Evolutionary conservation across 768 basidiomycete species (phyloP).

Genomic region (Podaxis sp.): DNA sequence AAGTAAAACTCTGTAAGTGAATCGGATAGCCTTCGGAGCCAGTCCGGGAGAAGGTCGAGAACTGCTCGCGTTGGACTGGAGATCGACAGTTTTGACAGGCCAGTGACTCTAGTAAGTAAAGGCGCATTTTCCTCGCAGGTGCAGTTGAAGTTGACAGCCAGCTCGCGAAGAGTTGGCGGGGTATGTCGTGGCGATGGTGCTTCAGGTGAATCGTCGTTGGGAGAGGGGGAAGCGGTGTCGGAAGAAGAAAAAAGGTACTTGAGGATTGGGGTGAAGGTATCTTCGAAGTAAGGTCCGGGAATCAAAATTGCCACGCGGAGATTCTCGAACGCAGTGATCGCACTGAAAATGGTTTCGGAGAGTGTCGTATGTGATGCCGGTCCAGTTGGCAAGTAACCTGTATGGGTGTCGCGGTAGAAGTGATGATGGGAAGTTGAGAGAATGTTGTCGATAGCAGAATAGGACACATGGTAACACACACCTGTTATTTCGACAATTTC

Average conservation of each 20-base stretch:
- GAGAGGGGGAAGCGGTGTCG: neutral
- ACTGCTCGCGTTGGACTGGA: constrained; percentile 35
- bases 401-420: neutral
- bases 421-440: neutral
- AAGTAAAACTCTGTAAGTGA: constrained; percentile 37
- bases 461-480: constrained; percentile 30
- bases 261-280: constrained; percentile 25
- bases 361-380: constrained; percentile 19
- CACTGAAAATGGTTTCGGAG: constrained; percentile 18
- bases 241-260: constrained; percentile 14
- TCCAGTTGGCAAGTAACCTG: constrained; percentile 13
- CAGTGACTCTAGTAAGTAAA: constrained; percentile 18
- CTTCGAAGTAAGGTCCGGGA: constrained; percentile 23
- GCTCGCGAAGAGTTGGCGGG: constrained; percentile 14
- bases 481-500: constrained; percentile 40
- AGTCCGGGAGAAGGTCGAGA: constrained; percentile 37
- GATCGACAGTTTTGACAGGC: constrained; percentile 25
- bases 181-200: neutral
- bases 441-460: neutral
- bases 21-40: constrained; percentile 33
- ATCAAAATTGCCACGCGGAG: constrained; percentile 25
- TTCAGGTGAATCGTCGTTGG: neutral
- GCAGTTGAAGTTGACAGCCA: constrained; percentile 30
- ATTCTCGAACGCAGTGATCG: constrained; percentile 24
- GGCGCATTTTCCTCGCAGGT: constrained; percentile 23